These are phyloP conservation scores for Colletotrichum endophyticum DNA, from an alignment of 2,329 filamentous ascomycete genomes.

Conservation along the genomic window DNA sequence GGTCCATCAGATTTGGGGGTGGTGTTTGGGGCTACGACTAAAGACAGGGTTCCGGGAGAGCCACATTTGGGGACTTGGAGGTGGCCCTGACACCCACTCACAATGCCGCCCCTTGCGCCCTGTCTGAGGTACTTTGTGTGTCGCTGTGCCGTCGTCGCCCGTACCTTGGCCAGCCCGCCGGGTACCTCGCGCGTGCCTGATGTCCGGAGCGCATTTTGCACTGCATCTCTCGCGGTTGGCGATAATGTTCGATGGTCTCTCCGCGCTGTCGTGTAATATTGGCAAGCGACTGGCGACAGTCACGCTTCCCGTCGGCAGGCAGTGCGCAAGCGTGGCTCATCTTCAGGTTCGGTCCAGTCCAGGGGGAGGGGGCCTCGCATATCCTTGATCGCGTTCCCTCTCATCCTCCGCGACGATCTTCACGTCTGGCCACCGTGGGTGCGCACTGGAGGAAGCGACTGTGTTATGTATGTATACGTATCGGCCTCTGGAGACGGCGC, in stretches of 20 bases:
- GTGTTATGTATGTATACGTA: background rate
- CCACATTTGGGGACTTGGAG: conserved; percentile 14
- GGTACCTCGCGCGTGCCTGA: background rate
- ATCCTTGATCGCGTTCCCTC: background rate
- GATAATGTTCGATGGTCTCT: background rate
- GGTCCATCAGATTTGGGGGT: conserved; percentile 13
- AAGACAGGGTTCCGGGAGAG: conserved; percentile 15
- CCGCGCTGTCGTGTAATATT: conserved; percentile 6
- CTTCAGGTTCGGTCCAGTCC: background rate
- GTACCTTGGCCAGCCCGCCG: background rate
- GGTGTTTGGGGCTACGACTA: conserved; percentile 16
- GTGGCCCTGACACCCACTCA: conserved; percentile 19
- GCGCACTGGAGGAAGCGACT: background rate
- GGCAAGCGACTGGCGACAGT: background rate
- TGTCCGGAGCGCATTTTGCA: background rate
- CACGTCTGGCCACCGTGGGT: background rate
- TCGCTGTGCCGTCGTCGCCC: background rate
- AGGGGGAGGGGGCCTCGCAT: background rate
- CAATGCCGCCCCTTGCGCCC: conserved; percentile 17
- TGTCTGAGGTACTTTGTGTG: background rate
- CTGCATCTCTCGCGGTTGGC: background rate
- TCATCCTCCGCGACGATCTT: background rate
- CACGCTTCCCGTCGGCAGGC: background rate
- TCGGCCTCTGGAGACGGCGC: background rate
- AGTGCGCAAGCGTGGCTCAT: background rate